Conservation (phyloP, 768 basidiomycete species). For the Daedalea quercina region DNA sequence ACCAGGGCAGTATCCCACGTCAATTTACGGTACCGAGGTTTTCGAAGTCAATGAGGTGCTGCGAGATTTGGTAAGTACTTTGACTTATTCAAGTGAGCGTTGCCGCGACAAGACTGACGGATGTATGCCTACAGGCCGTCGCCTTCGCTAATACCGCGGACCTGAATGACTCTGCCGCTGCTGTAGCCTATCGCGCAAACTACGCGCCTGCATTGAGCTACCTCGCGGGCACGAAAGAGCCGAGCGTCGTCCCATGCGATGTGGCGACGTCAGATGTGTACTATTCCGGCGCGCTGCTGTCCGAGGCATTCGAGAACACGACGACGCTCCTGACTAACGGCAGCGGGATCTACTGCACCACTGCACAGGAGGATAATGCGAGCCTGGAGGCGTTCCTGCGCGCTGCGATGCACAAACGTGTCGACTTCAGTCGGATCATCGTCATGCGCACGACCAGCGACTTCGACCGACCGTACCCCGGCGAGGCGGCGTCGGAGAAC, state of each 20-base stretch:
- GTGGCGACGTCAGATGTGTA: constrained; percentile 31
- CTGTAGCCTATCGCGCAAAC: constrained; percentile 25
- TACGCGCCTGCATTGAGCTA: constrained; percentile 21
- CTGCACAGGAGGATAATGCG: constrained; percentile 37
- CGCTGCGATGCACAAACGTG: constrained; percentile 23
- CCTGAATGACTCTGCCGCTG: constrained; percentile 27
- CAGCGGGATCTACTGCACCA: constrained; percentile 25
- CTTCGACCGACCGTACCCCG: constrained; percentile 23
- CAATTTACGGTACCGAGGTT: constrained; percentile 38
- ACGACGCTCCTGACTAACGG: constrained; percentile 29
- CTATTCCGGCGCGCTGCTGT: constrained; percentile 30
- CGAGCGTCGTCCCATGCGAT: constrained; percentile 29
- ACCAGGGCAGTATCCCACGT: constrained; percentile 21
- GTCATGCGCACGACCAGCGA: constrained; percentile 31
- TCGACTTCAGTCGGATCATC: constrained; percentile 32
- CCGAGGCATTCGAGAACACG: constrained; percentile 31
- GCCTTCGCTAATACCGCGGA: constrained; percentile 22
- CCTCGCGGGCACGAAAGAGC: constrained; percentile 26
- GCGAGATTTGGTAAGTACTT: constrained; percentile 14
- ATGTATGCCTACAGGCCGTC: constrained; percentile 10
- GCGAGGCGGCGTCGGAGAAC: constrained; percentile 19
- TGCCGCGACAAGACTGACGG: background rate
- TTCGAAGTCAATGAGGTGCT: constrained; percentile 38
- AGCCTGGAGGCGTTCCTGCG: constrained; percentile 31
- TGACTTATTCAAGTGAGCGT: background rate